These are phyloP conservation scores for Pyrenophora teres DNA, from an alignment of 2,329 filamentous ascomycete species.

Conservation along the genomic window DNA sequence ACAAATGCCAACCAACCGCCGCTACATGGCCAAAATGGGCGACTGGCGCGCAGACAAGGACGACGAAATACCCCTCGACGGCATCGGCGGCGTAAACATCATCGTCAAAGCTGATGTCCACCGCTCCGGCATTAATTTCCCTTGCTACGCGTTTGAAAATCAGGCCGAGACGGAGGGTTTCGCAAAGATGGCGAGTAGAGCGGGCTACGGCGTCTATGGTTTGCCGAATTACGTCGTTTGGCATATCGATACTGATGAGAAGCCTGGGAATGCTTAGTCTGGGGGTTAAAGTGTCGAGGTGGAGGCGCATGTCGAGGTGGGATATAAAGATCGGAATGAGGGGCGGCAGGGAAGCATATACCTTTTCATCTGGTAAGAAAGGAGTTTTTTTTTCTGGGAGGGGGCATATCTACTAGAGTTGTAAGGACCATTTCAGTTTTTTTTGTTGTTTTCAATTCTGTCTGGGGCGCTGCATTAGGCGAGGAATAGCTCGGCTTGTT, in stretches of 20 bases:
- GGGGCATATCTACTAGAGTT: no score
- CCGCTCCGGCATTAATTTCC: constrained; percentile 96
- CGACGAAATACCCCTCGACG: constrained; percentile 88
- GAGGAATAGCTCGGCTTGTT: no score
- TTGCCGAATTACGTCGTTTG: constrained; percentile 98
- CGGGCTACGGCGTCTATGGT: constrained; percentile 89
- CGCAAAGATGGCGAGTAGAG: constrained; percentile 96
- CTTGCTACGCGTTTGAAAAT: constrained; percentile 95
- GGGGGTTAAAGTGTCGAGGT: background rate
- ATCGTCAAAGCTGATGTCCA: constrained; percentile 98
- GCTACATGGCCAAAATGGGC: constrained; percentile 87
- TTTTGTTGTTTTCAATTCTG: no score
- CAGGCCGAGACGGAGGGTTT: constrained; percentile 99
- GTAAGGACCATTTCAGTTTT: no score
- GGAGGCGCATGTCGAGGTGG: background rate
- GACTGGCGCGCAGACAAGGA: constrained; percentile 93
- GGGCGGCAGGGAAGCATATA: constrained; percentile 4
- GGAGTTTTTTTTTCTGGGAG: no score
- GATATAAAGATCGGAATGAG: background rate
- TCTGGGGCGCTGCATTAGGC: no score
- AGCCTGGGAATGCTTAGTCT: constrained; percentile 71
- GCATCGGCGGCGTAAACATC: constrained; percentile 96
- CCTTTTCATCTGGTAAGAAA: background rate
- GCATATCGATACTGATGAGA: constrained; percentile 97
- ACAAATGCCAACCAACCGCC: constrained; percentile 87